Percentiles rank a stretch among this genome's conserved stretches.
Conservation (phyloP, 805 yeast species). For the Teunomyces funiuensis region DNA sequence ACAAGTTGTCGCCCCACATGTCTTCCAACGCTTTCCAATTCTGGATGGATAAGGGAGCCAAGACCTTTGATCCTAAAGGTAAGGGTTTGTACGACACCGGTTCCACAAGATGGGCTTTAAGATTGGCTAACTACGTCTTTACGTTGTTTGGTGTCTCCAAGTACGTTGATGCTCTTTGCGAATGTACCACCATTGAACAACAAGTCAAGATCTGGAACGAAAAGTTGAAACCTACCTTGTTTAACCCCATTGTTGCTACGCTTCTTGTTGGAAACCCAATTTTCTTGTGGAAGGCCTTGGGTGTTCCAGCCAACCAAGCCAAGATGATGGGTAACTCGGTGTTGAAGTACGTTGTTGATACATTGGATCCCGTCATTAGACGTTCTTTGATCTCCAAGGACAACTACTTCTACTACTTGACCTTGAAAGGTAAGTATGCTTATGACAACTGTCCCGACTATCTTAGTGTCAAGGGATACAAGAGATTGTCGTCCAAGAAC, state of each 20-base stretch:
- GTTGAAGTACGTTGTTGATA: constrained; percentile 68
- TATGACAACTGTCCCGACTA: constrained; percentile 74
- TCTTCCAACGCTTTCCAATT: constrained; percentile 81
- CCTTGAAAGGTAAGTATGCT: constrained; percentile 60
- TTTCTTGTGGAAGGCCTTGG: constrained; percentile 86
- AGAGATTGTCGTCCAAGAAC: constrained; percentile 38
- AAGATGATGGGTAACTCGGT: constrained; percentile 74
- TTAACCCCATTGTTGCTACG: constrained; percentile 67
- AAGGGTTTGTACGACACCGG: constrained; percentile 73
- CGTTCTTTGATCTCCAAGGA: constrained; percentile 65
- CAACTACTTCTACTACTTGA: constrained; percentile 76
- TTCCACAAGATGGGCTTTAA: constrained; percentile 81
- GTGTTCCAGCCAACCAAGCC: constrained; percentile 87
- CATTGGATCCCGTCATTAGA: constrained; percentile 71
- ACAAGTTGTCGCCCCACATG: constrained; percentile 63
- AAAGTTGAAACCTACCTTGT: constrained; percentile 64
- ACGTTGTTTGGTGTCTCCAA: constrained; percentile 50
- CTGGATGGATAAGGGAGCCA: constrained; percentile 66
- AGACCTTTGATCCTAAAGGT: constrained; percentile 54
- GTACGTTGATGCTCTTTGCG: constrained; percentile 56
- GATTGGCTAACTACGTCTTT: constrained; percentile 64
- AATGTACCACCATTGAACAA: constrained; percentile 56
- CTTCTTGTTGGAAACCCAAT: constrained; percentile 76
- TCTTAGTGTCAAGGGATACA: constrained; percentile 58
- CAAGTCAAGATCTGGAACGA: constrained; percentile 65